Base-by-base conservation (phyloP, 768 basidiomycete genomes). In the Boletus vermiculosoides region DNA sequence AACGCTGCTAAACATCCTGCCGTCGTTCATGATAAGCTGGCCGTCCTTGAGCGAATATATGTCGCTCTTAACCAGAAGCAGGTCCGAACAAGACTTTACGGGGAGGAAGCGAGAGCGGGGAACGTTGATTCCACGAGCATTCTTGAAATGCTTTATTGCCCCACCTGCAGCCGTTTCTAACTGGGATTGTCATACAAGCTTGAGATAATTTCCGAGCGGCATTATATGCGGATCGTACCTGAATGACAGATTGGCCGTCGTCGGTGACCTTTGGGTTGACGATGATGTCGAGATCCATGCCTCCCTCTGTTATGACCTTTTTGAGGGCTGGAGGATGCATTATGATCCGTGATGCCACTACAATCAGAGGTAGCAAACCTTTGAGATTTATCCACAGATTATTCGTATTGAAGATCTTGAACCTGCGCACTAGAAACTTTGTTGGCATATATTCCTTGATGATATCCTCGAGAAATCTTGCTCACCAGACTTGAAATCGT, bases 101-200 rank as follows among this genome's bases (percentile, higher is more conserved):
- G 94, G 92, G 68, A 98, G 81, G 87, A 98, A 97, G 58, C 96
- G 91, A 57, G 82, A 85, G 54, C 94, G 88, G 52, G 96, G 94
- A 44, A 98, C 96, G 77, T 95, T 96, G 76, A 97, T 88, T 58
- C 93, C 96, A 68, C 90, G 90, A 7, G 90, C 92, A 70, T 88
- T 88, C 73, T 83, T 87, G 80, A 95, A 95, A 76, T 95, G 87
- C 79, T 94, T 94, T 83, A 89, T 85, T 45, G 94, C 94, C 41
- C 92, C 93, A 73, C 95, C 94, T 53, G 94, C 91, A 42, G 94
- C 94, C 22, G 90, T 94, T 77, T 94, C 92, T 65, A 93, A 85
- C 79, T 88, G 56, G 8, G 15, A 53, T 25, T 28, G 34, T 51
- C 37, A 39, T 33, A 40, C 42, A 18, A 30, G 13, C 20, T 45